Evolutionary conservation across 768 basidiomycete species (phyloP).

Genomic region (Mycena pura): DNA sequence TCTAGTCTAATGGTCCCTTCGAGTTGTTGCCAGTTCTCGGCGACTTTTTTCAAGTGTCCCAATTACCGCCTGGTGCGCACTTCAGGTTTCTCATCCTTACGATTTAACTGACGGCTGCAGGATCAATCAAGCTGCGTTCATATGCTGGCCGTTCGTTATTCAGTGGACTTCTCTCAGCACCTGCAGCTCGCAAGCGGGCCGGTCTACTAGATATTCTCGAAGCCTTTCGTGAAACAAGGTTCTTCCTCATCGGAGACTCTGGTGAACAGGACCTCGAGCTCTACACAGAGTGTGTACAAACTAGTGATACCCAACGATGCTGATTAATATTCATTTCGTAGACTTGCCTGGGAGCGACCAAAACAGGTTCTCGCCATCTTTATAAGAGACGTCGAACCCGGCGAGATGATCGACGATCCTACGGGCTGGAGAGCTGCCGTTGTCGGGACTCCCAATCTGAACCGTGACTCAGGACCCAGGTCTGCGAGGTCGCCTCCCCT

Average conservation of each 20-base stretch:
- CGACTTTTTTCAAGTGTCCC: conserved; percentile 75
- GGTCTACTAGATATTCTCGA: conserved; percentile 82
- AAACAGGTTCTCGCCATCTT: conserved; percentile 79
- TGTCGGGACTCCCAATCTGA: conserved; percentile 31
- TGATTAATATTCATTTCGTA: conserved; percentile 19
- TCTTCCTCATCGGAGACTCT: conserved; percentile 89
- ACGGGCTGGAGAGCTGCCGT: conserved; percentile 56
- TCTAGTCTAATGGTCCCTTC: conserved; percentile 86
- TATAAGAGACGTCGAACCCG: conserved; percentile 72
- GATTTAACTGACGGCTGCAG: conserved; percentile 37
- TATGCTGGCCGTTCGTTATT: conserved; percentile 87
- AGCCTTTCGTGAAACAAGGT: conserved; percentile 73
- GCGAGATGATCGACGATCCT: conserved; percentile 63
- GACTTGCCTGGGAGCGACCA: conserved; percentile 72
- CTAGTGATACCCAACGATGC: not conserved
- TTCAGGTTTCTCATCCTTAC: not conserved
- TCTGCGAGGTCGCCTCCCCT: conserved; percentile 7
- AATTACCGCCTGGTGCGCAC: conserved; percentile 70
- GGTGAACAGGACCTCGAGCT: conserved; percentile 97
- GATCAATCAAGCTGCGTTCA: conserved; percentile 82
- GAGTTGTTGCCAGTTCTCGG: conserved; percentile 81
- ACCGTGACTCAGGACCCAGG: not conserved
- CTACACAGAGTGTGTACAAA: conserved; percentile 65
- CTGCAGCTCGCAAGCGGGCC: conserved; percentile 82
- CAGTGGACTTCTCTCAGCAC: conserved; percentile 81